These are phyloP conservation scores for Fusarium sarcochroum DNA, from an alignment of 2,329 filamentous ascomycete species.

Conservation along the genomic window DNA sequence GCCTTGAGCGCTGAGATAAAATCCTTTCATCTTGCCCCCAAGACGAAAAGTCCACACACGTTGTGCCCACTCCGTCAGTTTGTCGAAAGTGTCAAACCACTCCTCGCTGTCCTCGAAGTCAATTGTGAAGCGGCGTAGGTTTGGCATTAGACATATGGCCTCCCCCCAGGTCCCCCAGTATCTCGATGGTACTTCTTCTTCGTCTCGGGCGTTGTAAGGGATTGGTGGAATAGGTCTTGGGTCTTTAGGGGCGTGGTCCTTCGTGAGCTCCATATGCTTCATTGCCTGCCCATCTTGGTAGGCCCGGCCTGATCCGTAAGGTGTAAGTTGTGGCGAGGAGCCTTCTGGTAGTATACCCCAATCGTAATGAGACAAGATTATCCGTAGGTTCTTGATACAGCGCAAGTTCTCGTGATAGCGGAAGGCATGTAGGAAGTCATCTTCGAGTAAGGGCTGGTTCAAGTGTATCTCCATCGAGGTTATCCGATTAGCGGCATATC, in stretches of 20 bases:
- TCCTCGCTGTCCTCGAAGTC: slow-evolving; percentile 27
- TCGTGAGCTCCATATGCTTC: slow-evolving; percentile 23
- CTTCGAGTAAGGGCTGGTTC: background rate
- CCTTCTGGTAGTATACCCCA: background rate
- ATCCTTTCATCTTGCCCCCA: slow-evolving; percentile 27
- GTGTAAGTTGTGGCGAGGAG: slow-evolving; percentile 1
- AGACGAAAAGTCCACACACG: slow-evolving; percentile 33
- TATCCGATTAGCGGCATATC: slow-evolving; percentile 29
- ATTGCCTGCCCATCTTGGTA: background rate
- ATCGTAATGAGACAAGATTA: slow-evolving; percentile 8
- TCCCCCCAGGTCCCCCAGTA: slow-evolving; percentile 6
- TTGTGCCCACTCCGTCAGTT: slow-evolving; percentile 30
- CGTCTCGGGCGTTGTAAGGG: background rate
- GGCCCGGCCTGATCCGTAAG: slow-evolving; percentile 10
- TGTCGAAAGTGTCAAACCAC: background rate
- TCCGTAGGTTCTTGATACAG: slow-evolving; percentile 19
- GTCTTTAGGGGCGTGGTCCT: background rate
- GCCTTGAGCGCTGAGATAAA: slow-evolving; percentile 25
- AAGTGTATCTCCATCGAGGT: slow-evolving; percentile 17
- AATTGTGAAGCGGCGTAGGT: slow-evolving; percentile 20
- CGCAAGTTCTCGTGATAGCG: accelerated
- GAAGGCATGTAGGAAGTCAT: accelerated
- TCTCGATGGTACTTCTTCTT: background rate
- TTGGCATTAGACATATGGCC: slow-evolving; percentile 14
- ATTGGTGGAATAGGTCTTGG: slow-evolving; percentile 21